A percentile compares a stretch with the other conserved stretches of the same genome.
phyloP scores from a whole-genome alignment of 306 rosid species.

The Cucumis hystrix region DNA sequence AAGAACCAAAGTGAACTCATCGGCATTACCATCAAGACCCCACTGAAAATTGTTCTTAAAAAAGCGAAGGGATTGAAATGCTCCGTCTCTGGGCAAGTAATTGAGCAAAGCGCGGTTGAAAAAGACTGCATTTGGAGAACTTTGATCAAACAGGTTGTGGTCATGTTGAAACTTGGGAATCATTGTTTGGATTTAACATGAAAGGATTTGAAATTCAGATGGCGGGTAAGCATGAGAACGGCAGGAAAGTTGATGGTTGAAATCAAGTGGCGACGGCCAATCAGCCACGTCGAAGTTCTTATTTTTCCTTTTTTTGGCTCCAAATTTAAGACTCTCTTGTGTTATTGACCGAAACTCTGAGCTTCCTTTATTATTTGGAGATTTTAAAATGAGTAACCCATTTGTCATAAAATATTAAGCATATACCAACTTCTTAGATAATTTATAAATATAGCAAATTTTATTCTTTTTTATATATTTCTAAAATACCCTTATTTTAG shows the following conservation, averaged over 20 bases:
- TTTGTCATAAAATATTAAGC: too few relatives aligned
- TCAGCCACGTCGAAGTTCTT: neutral
- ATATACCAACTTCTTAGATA: too few relatives aligned
- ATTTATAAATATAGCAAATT: too few relatives aligned
- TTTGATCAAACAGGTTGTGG: constrained; percentile 34
- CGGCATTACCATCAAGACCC: constrained; percentile 15
- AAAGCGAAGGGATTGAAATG: constrained; percentile 31
- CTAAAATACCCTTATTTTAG: too few relatives aligned
- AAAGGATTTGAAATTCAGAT: constrained; percentile 18
- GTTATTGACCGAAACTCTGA: too few relatives aligned
- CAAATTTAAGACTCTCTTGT: neutral
- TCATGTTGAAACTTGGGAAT: constrained; percentile 1
- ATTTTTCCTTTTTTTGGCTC: neutral
- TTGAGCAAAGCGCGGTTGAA: constrained; percentile 33
- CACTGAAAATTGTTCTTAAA: constrained; percentile 27
- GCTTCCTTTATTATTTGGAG: too few relatives aligned
- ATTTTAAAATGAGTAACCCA: too few relatives aligned
- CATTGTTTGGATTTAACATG: constrained; percentile 9
- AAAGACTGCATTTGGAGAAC: constrained; percentile 22
- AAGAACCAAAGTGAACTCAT: constrained; percentile 39
- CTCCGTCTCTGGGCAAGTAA: constrained; percentile 29
- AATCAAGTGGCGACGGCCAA: neutral
- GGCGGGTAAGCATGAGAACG: constrained; percentile 33
- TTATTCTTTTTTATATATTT: too few relatives aligned
- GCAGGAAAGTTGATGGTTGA: neutral